Conservation (phyloP, 192 early-diverging fungal genomes). For the Fimicolochytrium jonesii region DNA sequence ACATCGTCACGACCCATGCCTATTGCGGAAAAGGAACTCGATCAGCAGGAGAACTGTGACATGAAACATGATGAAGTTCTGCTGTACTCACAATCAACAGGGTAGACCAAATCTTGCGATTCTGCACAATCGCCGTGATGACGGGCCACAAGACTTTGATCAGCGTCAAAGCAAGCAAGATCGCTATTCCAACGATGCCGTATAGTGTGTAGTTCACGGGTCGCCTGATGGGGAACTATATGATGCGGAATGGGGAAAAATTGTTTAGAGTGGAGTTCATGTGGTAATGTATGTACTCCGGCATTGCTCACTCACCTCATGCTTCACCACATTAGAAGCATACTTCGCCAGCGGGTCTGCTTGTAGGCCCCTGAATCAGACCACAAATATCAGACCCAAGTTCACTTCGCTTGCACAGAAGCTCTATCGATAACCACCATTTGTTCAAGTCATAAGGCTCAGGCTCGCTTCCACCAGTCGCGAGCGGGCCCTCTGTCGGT, state of each 20-base stretch:
- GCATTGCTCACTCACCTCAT: constrained; percentile 31
- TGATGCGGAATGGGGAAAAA: background rate
- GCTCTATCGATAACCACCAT: constrained; percentile 30
- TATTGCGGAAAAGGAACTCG: constrained; percentile 16
- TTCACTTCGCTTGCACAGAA: background rate
- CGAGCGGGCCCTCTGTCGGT: constrained; percentile 52
- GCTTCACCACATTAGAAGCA: constrained; percentile 39
- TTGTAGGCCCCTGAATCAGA: constrained; percentile 46
- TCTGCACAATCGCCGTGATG: constrained; percentile 38
- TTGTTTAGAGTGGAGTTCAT: too few relatives aligned
- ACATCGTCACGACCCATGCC: constrained; percentile 64
- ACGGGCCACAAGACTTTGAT: constrained; percentile 23
- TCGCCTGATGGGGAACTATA: constrained; percentile 38
- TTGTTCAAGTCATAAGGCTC: constrained; percentile 59
- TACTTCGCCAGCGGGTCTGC: constrained; percentile 65
- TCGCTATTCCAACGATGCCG: constrained; percentile 30
- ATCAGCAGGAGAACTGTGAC: background rate
- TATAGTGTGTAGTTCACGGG: constrained; percentile 56
- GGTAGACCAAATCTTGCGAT: constrained; percentile 19
- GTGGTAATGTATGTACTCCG: too few relatives aligned
- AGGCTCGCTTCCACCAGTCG: constrained; percentile 34
- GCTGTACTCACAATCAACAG: constrained; percentile 10
- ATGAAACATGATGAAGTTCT: too few relatives aligned
- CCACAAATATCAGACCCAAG: background rate
- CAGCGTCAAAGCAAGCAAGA: background rate